A percentile compares a stretch with the other conserved stretches of the same genome.
phyloP scores from a whole-genome alignment of 2,329 filamentous ascomycete genomes.

The Trichoderma afroharzianum region DNA sequence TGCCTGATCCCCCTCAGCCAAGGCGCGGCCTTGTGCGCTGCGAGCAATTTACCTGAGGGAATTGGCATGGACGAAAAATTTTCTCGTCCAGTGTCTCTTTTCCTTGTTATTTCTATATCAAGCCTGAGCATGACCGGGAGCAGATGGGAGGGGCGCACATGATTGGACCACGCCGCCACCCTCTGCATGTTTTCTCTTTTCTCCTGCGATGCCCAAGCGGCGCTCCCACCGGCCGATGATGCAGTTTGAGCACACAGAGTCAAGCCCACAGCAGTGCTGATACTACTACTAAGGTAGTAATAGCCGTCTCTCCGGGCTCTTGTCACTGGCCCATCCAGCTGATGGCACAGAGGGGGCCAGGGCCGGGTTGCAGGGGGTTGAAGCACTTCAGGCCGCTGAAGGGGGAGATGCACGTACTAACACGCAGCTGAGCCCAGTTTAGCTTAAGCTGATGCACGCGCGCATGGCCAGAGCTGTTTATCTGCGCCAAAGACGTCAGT shows the following conservation, averaged over 20 bases:
- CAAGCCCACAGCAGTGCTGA: not conserved
- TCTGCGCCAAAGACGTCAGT: slow-evolving; percentile 10
- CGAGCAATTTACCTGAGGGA: not conserved
- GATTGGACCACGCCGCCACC: not conserved
- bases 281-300: not conserved
- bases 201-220: not conserved
- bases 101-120: not conserved
- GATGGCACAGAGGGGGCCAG: not conserved
- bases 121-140: not conserved
- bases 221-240: not conserved
- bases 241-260: not conserved
- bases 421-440: not conserved
- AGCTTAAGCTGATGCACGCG: slow-evolving; percentile 2
- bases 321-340: not conserved
- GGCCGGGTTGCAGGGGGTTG: not conserved
- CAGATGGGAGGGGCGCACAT: not conserved
- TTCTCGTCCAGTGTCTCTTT: not conserved
- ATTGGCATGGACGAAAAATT: not conserved
- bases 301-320: not conserved
- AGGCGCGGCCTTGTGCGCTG: not conserved
- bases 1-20: not conserved
- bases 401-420: not conserved
- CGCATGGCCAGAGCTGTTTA: not conserved
- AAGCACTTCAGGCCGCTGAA: not conserved
- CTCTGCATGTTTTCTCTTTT: not conserved